phyloP scores from a whole-genome alignment of 164 flowering plant species.

The Cinnamomum chago region DNA sequence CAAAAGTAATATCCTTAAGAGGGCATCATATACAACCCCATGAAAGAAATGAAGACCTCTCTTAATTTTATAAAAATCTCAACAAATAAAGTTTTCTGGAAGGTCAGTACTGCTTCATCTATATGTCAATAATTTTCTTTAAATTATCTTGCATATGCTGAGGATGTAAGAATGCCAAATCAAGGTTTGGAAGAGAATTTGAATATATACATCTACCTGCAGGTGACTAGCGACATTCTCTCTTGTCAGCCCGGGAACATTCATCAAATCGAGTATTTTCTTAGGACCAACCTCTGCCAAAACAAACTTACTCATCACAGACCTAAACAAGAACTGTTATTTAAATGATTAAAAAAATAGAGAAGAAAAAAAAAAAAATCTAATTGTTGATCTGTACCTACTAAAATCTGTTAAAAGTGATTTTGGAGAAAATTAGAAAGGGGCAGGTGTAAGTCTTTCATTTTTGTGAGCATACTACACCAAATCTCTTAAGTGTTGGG shows the following conservation, averaged over 20 bases:
- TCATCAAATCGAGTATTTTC: conserved; percentile 93
- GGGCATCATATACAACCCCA: neutral
- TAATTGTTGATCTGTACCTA: neutral
- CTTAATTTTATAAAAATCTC: too few relatives aligned
- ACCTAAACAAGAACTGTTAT: neutral
- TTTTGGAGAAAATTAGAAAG: neutral
- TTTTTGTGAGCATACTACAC: neutral
- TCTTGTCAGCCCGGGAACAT: conserved; percentile 89
- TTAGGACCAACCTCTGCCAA: conserved; percentile 91
- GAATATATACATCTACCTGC: conserved; percentile 53
- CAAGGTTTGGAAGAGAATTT: neutral
- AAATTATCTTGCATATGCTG: neutral
- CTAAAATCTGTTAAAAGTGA: neutral
- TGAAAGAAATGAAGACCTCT: too few relatives aligned
- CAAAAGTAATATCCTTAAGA: neutral
- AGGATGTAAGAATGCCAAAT: neutral
- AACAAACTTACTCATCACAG: conserved; percentile 18
- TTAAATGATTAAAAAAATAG: too few relatives aligned
- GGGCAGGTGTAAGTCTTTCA: neutral
- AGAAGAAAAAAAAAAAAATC: too few relatives aligned
- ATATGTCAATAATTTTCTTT: neutral
- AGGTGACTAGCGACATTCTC: conserved; percentile 98
- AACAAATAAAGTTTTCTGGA: neutral
- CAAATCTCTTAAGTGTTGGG: too few relatives aligned
- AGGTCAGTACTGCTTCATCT: neutral